Evolutionary conservation across 192 early-diverging fungal genomes (phyloP), one percentile per base, ranked within the genome.

Genomic region (Coemansia umbellata): DNA sequence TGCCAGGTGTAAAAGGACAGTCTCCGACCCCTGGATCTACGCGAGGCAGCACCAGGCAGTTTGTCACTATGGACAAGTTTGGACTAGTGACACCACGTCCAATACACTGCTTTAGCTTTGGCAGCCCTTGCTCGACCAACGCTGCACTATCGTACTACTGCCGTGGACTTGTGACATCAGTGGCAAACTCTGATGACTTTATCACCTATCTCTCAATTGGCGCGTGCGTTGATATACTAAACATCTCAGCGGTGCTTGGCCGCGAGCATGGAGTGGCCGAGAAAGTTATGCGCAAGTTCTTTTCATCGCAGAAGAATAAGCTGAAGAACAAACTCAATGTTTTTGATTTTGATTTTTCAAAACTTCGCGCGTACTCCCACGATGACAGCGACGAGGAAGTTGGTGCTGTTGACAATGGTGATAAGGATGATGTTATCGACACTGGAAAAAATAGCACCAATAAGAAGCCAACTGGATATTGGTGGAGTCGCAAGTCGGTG

Each of bases 81-180:
- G 85, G 84, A 13, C 59, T 91, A 42, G 90, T 91, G 1, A 48
- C 76, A 0, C 81, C 78, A 31, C 82, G 92, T 13, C 81, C 85
- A 17, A 84, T 96, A 51, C 90, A 90, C 51, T 91, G 90, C 52
- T 92, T 87, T 47, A 83, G 87, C 18, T 96, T 84, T 57, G 93
- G 90, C 17, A 79, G 84, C n/a, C 92, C 93, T 0, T 86, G 86
- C 50, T 82, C 86, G 19, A 85, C 87, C 47, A 82, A 85, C 22
- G 55, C 83, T 1, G 74, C 81, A 14, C 76, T 94, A 14, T 85
- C 85, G n/a, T 67, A 76, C 32, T 78, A 86, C 49, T 88, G 83
- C 51, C 77, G 78, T 24, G 84, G 83, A 0, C 74, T 93, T 15
- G 78, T 96, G 3, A 93, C 90, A 0, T 88, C 84, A 6, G 82